phyloP scores from a whole-genome alignment of 1,284 basidiomycete genomes.

The Phenoliferia sp. region DNA sequence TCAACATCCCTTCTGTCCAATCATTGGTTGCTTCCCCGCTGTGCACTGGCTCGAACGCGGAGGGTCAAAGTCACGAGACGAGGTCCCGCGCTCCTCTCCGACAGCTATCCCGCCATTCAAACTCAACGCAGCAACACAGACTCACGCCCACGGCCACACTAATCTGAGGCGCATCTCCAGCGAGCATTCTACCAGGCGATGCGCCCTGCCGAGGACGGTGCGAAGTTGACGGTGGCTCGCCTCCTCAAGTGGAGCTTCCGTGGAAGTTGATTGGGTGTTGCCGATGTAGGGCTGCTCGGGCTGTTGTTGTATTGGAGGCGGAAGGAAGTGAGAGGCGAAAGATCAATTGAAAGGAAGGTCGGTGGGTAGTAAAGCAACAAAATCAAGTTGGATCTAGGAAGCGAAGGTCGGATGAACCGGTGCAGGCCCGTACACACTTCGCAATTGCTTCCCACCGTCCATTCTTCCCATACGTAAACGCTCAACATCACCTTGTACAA shows the following conservation, averaged over 20 bases:
- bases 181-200: neutral
- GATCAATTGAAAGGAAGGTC: no score
- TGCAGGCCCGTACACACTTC: no score
- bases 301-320: no score
- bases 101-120: neutral
- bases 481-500: no score
- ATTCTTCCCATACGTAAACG: no score
- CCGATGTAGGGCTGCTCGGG: neutral
- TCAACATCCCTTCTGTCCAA: neutral
- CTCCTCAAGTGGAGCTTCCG: neutral
- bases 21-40: neutral
- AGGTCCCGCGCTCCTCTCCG: neutral
- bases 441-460: no score
- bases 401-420: no score
- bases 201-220: neutral
- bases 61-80: neutral
- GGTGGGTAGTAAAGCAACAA: no score
- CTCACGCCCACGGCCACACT: conserved; percentile 2
- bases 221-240: neutral
- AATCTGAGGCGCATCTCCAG: neutral
- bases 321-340: no score
- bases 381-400: no score
- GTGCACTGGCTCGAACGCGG: neutral
- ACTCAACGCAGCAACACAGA: neutral
- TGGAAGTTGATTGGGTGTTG: neutral